A percentile compares a stretch with the other conserved stretches of the same genome.
phyloP scores from a whole-genome alignment of 805 yeast genomes.

The Grigorovia jiainica region DNA sequence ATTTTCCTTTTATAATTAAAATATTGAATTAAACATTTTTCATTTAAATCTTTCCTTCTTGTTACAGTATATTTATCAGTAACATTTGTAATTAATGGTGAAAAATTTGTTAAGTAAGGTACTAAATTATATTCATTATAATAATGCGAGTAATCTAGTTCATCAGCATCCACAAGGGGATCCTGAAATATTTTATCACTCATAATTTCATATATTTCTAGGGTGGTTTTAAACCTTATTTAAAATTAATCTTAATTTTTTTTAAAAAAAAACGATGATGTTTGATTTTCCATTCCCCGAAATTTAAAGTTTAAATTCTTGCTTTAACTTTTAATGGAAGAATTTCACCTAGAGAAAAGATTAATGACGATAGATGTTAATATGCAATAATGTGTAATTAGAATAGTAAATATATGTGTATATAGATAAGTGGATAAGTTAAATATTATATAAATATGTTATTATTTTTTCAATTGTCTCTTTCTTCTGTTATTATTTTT shows the following conservation, averaged over 20 bases:
- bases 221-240: background rate
- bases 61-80: slow-evolving; percentile 3
- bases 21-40: slow-evolving; percentile 1
- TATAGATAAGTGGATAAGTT: background rate
- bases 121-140: slow-evolving; percentile 1
- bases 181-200: background rate
- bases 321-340: too few relatives aligned
- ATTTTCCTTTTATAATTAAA: slow-evolving; percentile 2
- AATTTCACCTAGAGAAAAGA: background rate
- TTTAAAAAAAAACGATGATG: too few relatives aligned
- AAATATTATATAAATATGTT: too few relatives aligned
- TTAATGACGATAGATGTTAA: background rate
- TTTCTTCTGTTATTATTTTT: slow-evolving; percentile 5
- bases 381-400: background rate
- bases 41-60: slow-evolving; percentile 1
- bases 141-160: background rate
- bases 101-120: slow-evolving; percentile 2
- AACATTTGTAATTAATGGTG: slow-evolving; percentile 1
- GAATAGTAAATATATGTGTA: background rate
- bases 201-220: too few relatives aligned
- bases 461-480: background rate
- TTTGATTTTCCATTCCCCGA: too few relatives aligned
- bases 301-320: too few relatives aligned
- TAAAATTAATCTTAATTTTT: background rate
- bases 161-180: background rate